Percentiles rank a stretch among this genome's conserved stretches.
Evolutionary conservation across 163 green algal species (phyloP).

Genomic region (Trebouxiophyceae sp.): DNA sequence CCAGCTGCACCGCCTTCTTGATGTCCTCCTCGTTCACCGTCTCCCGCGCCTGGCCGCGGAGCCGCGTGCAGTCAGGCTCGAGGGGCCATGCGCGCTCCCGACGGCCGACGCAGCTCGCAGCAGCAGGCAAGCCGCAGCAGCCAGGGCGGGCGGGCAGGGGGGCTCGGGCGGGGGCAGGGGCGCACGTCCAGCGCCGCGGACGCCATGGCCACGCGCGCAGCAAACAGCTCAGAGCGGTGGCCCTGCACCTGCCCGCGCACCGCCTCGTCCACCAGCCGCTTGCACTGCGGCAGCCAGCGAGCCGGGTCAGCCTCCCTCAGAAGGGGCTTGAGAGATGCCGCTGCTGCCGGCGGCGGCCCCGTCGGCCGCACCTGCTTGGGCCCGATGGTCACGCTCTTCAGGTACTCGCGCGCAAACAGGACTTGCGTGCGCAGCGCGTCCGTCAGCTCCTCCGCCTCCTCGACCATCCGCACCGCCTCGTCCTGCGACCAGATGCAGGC

Average conservation of each 20-base stretch:
- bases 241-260: slow-evolving; percentile 76
- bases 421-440: slow-evolving; percentile 71
- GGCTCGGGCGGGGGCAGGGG: neutral
- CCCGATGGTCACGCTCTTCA: slow-evolving; percentile 87
- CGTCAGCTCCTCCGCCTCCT: slow-evolving; percentile 72
- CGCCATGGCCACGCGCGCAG: slow-evolving; percentile 80
- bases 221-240: slow-evolving; percentile 95
- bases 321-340: neutral
- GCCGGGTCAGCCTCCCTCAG: neutral
- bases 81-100: no score
- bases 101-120: no score
- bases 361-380: slow-evolving; percentile 71
- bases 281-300: slow-evolving; percentile 43
- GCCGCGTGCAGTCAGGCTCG: neutral
- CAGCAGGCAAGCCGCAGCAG: no score
- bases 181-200: slow-evolving; percentile 85
- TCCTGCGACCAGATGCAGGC: no score
- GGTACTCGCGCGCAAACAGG: slow-evolving; percentile 91
- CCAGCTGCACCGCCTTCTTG: slow-evolving; percentile 83
- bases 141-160: no score
- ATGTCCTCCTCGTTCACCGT: slow-evolving; percentile 65
- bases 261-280: slow-evolving; percentile 90
- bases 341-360: no score
- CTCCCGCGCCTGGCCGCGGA: slow-evolving; percentile 37
- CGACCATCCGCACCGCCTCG: slow-evolving; percentile 39